Conservation (phyloP, 805 yeast genomes). For the Brettanomyces nanus region DNA sequence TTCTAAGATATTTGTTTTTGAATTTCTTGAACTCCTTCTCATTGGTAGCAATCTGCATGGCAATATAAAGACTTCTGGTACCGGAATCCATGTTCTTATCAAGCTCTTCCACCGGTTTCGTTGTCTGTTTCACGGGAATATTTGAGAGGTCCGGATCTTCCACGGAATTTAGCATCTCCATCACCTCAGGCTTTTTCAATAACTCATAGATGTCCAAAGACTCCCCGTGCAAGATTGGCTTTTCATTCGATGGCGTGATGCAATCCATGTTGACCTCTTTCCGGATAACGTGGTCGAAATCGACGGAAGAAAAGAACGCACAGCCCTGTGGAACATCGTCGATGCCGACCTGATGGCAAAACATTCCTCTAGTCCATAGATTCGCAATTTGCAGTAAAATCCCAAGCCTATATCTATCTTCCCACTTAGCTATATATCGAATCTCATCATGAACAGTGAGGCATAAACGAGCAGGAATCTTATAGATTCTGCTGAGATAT, state of each 20-base stretch:
- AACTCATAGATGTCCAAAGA: slow-evolving; percentile 53
- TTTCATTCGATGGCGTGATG: slow-evolving; percentile 79
- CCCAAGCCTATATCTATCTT: slow-evolving; percentile 70
- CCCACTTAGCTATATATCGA: slow-evolving; percentile 65
- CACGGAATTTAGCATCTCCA: slow-evolving; percentile 16
- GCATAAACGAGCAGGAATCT: slow-evolving; percentile 66
- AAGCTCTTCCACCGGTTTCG: slow-evolving; percentile 19
- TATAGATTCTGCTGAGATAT: slow-evolving; percentile 56
- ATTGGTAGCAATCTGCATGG: slow-evolving; percentile 23
- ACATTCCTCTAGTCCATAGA: slow-evolving; percentile 94
- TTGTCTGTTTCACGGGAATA: slow-evolving; percentile 6
- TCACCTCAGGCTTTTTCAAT: slow-evolving; percentile 31
- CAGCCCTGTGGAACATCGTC: slow-evolving; percentile 87
- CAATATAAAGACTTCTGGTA: slow-evolving; percentile 17
- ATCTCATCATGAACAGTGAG: slow-evolving; percentile 95
- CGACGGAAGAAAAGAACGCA: slow-evolving; percentile 93
- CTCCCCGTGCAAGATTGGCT: slow-evolving; percentile 71
- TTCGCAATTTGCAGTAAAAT: slow-evolving; percentile 82
- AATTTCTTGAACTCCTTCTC: slow-evolving; percentile 22
- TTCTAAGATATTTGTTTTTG: slow-evolving; percentile 15
- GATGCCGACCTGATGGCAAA: slow-evolving; percentile 86
- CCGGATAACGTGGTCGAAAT: slow-evolving; percentile 77
- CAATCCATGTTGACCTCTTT: slow-evolving; percentile 92
- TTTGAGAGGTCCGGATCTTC: slow-evolving; percentile 11
- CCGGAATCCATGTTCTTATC: slow-evolving; percentile 20